Base-by-base conservation (phyloP, 768 basidiomycete species). In the Porphyrellus cyaneotinctus region DNA sequence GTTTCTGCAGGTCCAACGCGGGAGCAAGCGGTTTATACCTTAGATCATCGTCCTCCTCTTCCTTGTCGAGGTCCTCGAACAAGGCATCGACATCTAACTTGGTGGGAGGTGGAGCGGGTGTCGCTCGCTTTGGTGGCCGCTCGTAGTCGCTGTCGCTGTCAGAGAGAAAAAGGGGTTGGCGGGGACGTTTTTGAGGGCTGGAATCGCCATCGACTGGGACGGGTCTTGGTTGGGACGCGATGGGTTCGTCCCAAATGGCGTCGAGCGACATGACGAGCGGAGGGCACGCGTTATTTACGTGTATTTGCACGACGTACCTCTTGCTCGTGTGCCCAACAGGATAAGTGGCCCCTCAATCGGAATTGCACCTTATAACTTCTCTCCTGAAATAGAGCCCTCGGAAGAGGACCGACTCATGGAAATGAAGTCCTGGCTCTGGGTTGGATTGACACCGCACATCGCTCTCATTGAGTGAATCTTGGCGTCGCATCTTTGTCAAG, bases 201-300 rank as follows among this genome's bases (percentile, higher is more conserved):
- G 46, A 20, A 7, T 37, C 28, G 24, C 43, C 51, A 0, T 66
- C 64, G 14, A 60, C 53, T 26, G 70, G 63, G 4, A 43, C 47
- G 18, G 55, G 35, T 18, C 56, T 50, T 18, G 56, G 39, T 24
- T 57, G 54, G 39, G 71, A 60, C 22, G 65, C 70, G 55, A 75
- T 62, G 33, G 80, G 77, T 22, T 75, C 77, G 58, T 85, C 77
- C 81, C 81, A 86, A 64, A 87, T 86, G 58, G 76, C 73, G 58
- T 78, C 78, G 66, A 84, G 64, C 35, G 77, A 62, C 66, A 70
- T 70, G 62, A 41, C 23, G 22, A 43, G 46, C 14, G 4, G 6
- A 32, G 20, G 30, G 44, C 39, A 54, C 67, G 67, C 64, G 67
- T 68, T 70, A 47, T 68, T 66, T 60, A 49, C 12, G 2, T 11